phyloP scores from a whole-genome alignment of 306 rosid genomes.

The Rosa persica region DNA sequence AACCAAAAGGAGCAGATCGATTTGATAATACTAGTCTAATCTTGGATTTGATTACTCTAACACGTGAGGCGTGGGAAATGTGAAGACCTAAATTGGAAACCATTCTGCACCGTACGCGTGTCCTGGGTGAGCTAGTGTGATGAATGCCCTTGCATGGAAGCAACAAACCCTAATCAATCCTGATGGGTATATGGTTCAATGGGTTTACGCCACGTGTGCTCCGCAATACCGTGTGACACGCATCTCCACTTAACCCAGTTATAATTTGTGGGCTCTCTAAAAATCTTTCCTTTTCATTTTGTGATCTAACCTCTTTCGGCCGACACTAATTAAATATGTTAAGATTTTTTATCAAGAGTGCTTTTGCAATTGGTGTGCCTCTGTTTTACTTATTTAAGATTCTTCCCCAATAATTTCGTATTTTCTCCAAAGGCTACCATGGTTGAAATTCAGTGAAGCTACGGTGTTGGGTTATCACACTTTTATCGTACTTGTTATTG shows the following conservation, averaged over 20 bases:
- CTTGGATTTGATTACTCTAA: not conserved
- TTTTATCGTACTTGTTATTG: no score
- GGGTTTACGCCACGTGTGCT: conserved; percentile 30
- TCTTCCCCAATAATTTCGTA: not conserved
- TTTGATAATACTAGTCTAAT: not conserved
- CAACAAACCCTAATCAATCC: conserved; percentile 27
- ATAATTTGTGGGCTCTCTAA: conserved; percentile 18
- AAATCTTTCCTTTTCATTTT: not conserved
- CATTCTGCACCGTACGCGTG: conserved; percentile 49
- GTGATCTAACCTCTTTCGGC: conserved; percentile 18
- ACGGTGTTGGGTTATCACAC: no score
- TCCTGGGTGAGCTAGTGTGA: conserved; percentile 8
- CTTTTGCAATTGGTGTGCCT: conserved; percentile 17
- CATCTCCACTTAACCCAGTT: not conserved
- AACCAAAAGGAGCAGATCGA: not conserved
- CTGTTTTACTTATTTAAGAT: not conserved
- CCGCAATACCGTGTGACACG: conserved; percentile 24
- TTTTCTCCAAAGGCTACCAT: not conserved
- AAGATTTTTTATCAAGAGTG: not conserved
- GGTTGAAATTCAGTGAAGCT: not conserved
- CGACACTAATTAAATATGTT: conserved; percentile 34
- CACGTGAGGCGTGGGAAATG: conserved; percentile 24
- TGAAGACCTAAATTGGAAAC: conserved; percentile 2
- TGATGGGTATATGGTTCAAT: no score
- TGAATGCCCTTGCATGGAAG: conserved; percentile 46